phyloP scores from a whole-genome alignment of 768 basidiomycete species.

The Coprinopsis sp. region DNA sequence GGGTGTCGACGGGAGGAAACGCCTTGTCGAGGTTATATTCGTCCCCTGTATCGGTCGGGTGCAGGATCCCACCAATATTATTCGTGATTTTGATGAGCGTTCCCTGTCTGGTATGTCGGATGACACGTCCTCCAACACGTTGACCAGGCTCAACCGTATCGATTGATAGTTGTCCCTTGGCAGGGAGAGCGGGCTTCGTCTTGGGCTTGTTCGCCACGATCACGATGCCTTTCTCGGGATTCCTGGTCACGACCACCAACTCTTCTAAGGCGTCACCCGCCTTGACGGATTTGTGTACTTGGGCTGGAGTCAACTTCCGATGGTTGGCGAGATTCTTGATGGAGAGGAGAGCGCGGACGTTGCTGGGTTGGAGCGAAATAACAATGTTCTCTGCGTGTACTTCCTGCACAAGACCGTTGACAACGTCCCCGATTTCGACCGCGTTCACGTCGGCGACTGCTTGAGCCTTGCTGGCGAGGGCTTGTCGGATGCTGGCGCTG shows the following conservation, averaged over 20 bases:
- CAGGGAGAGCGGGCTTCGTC: slow-evolving; percentile 40
- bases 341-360: slow-evolving; percentile 78
- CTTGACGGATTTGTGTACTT: slow-evolving; percentile 59
- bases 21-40: slow-evolving; percentile 59
- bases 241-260: slow-evolving; percentile 85
- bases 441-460: slow-evolving; percentile 59
- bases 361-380: slow-evolving; percentile 64
- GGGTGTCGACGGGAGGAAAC: slow-evolving; percentile 58
- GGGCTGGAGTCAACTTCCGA: slow-evolving; percentile 57
- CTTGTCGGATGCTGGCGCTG: slow-evolving; percentile 84
- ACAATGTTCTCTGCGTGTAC: slow-evolving; percentile 84
- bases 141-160: slow-evolving; percentile 70
- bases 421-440: slow-evolving; percentile 72
- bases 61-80: slow-evolving; percentile 69
- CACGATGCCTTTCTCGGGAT: slow-evolving; percentile 79
- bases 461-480: slow-evolving; percentile 44
- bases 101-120: slow-evolving; percentile 65
- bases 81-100: slow-evolving; percentile 72
- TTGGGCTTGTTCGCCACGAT: slow-evolving; percentile 76
- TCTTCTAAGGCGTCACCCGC: slow-evolving; percentile 68
- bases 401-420: slow-evolving; percentile 67
- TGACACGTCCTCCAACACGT: slow-evolving; percentile 75
- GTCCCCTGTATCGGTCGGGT: slow-evolving; percentile 79
- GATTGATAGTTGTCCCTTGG: slow-evolving; percentile 50
- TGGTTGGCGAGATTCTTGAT: slow-evolving; percentile 84